Percentiles rank a stretch among this genome's conserved stretches.
Conservation (phyloP, 2,329 filamentous ascomycete genomes). For the Colletotrichum tabaci region DNA sequence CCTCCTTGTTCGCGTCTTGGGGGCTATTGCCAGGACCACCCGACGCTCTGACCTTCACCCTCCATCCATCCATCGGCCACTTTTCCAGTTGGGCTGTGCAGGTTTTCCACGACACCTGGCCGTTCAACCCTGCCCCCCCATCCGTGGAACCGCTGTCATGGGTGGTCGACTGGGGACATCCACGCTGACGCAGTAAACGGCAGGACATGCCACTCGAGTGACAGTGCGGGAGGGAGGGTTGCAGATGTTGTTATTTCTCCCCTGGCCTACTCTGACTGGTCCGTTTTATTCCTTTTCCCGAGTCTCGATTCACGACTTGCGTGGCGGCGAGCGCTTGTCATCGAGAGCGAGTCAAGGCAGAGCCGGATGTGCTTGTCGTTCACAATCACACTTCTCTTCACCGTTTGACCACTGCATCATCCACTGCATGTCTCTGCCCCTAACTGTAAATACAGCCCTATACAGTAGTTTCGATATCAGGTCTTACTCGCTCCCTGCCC, state of each 20-base stretch:
- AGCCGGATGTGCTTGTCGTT: not conserved
- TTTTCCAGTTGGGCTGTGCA: not conserved
- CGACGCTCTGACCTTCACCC: slow-evolving; percentile 11
- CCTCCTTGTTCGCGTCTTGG: slow-evolving; percentile 8
- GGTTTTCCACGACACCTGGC: not conserved
- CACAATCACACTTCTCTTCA: slow-evolving; percentile 2
- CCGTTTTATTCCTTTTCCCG: slow-evolving; percentile 14
- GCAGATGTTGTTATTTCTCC: not conserved
- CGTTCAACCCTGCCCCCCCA: not conserved
- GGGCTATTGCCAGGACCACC: not conserved
- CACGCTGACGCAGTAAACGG: slow-evolving; percentile 27
- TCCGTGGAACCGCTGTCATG: slow-evolving; percentile 31
- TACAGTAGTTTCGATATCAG: slow-evolving; percentile 17
- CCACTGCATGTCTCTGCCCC: not conserved
- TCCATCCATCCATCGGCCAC: not conserved
- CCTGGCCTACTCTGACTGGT: slow-evolving; percentile 15
- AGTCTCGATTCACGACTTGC: slow-evolving; percentile 7
- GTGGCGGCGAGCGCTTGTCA: not conserved
- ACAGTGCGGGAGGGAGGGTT: slow-evolving; percentile 18
- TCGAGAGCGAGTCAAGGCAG: slow-evolving; percentile 2
- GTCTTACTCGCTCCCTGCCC: slow-evolving; percentile 14
- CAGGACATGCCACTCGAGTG: slow-evolving; percentile 20
- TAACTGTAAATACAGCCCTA: not conserved
- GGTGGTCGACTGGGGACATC: slow-evolving; percentile 29
- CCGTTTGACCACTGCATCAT: not conserved